A percentile compares a stretch with the other conserved stretches of the same genome.
Conservation (phyloP, 495 filamentous ascomycete species). For the Penicillium mononematosum region DNA sequence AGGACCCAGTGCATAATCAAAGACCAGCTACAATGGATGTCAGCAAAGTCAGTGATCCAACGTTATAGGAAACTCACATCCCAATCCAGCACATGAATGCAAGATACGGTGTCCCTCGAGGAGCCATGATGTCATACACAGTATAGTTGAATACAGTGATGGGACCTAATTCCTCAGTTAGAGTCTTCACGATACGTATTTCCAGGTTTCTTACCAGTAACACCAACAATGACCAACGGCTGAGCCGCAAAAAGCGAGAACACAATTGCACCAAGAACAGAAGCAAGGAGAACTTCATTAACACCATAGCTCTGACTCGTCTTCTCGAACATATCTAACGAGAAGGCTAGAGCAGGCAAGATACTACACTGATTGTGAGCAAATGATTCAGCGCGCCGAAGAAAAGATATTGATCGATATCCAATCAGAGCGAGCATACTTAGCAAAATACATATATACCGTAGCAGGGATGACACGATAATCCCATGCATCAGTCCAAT, state of each 20-base stretch:
- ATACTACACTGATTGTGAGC: slow-evolving; percentile 52
- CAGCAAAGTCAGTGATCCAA: slow-evolving; percentile 11
- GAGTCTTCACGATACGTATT: neutral
- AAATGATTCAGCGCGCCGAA: slow-evolving; percentile 10
- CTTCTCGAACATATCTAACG: slow-evolving; percentile 81
- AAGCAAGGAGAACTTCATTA: slow-evolving; percentile 79
- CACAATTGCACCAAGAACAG: slow-evolving; percentile 73
- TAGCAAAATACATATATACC: slow-evolving; percentile 89
- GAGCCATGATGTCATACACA: slow-evolving; percentile 76
- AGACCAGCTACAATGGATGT: slow-evolving; percentile 57
- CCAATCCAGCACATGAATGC: slow-evolving; percentile 87
- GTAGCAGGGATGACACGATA: slow-evolving; percentile 80
- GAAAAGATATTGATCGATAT: neutral
- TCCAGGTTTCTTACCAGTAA: slow-evolving; percentile 58
- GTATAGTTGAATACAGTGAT: slow-evolving; percentile 90
- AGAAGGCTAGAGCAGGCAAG: slow-evolving; percentile 78
- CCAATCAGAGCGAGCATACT: slow-evolving; percentile 50
- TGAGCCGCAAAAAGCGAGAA: slow-evolving; percentile 75
- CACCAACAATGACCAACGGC: slow-evolving; percentile 82
- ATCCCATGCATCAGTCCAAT: slow-evolving; percentile 82
- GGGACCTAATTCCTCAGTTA: slow-evolving; percentile 50
- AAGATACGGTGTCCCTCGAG: slow-evolving; percentile 68
- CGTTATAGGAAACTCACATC: slow-evolving; percentile 46
- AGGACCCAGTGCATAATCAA: slow-evolving; percentile 77
- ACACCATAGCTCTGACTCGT: slow-evolving; percentile 78